Base-by-base conservation (phyloP, 768 basidiomycete species). In the Sporobolomyces roseus region DNA sequence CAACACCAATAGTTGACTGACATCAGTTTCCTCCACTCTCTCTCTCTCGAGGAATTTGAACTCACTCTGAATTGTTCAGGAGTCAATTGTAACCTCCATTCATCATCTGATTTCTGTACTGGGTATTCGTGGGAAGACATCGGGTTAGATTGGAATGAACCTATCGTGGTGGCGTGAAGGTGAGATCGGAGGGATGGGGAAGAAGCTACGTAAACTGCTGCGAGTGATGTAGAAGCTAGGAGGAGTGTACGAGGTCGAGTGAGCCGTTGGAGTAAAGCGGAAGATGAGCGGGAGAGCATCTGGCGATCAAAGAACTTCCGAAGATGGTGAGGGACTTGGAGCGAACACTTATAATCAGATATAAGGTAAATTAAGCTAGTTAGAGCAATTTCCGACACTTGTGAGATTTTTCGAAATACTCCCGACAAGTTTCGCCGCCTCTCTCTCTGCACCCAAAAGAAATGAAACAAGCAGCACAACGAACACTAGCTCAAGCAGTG, bases 11-110 rank as follows among this genome's bases (percentile, higher is more conserved):
- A 30, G 9, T 41, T 41, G 38, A 41, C 17, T 17, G 38, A 51
- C 45, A 17, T 27, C 49, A 52, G 2, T 14, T n/a, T 35, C n/a
- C n/a, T n/a, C n/a, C n/a, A n/a, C n/a, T n/a, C n/a, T n/a, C n/a
- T n/a, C n/a, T n/a, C 23, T 25, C 16, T 12, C 23, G 21, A 19
- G 14, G 35, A 23, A 36, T 25, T 21, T n/a, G 10, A 23, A 55
- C 66, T 51, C 27, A 74, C 74, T n/a, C 67, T 35, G 54, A 74
- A 74, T 62, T 76, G 73, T 52, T 74, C 73, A 16, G 63, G 51
- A 3, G 59, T 33, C 27, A 76, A 66, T 65, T 73, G 48, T 1
- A 62, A 45, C n/a, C 56, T 55, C 73, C 74, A 76, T 14, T 76
- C 73, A 12, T 58, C 41, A 4, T 73, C 71, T 0, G 43, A n/a